Base-by-base conservation (phyloP, 345 rosid species). In the Pistacia atlantica region DNA sequence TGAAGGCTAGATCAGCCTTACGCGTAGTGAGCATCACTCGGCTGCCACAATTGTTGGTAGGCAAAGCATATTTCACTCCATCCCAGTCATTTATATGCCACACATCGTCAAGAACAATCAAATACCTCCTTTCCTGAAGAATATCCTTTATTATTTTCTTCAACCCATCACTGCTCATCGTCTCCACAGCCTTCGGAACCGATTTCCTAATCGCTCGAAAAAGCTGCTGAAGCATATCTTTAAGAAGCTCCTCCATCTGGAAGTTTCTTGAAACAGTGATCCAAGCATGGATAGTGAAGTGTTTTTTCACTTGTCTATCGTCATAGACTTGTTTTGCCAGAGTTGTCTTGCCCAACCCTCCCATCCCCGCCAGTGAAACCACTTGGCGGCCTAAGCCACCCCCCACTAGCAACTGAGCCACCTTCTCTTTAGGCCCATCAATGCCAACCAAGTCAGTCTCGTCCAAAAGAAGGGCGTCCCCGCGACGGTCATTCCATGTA, bases 301-400 rank as follows among this genome's bases (percentile, higher is more conserved):
- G 80, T 13, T 74, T 71, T 76, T 66, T 77, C 35, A 84, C 83
- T 0, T 18, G 61, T 2, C 55, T 38, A 33, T 77, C 79, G 11
- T 84, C 86, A 5, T 81, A 83, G 0, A 82, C 85, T 73, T 84
- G 83, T 76, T 80, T 86, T 7, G 77, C 87, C 51, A 84, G 46
- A 17, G 87, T 86, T 25, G 87, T 83, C 51, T 86, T 86, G 8
- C 89, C 87, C 45, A 84, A 12, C 0, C 89, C 89, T 20, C 87
- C 89, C 87, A 84, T 84, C 9, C 85, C 89, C n/a, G 69, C 75
- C 0, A 86, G 2, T 0, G 87, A 80, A 58, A 86, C 54, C 17
- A 78, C 83, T 55, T 71, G 25, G 13, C 62, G 81, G 9, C 55
- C 35, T 0, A 56, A 11, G 4, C 54, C 22, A 13, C 84, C 83